Evolutionary conservation across 1,284 basidiomycete genomes (phyloP), one percentile per base, ranked within the genome.

Genomic region (Exobasidium rhododendri): DNA sequence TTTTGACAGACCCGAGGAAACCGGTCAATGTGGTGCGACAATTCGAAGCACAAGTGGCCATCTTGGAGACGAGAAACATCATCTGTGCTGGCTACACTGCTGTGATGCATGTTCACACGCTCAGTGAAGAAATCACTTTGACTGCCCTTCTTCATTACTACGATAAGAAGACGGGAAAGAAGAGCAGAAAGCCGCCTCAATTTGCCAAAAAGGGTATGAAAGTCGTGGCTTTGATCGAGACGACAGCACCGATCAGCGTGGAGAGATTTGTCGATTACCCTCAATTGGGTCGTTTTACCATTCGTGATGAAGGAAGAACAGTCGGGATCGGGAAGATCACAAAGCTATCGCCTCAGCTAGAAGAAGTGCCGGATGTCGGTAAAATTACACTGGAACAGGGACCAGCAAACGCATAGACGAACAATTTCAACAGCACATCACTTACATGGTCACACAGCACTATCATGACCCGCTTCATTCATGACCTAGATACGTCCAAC

Each of bases 151-250:
- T 79, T 62, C 77, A 79, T 70, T 79, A 79, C 70, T 79, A 78
- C 67, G 76, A 79, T 67, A 79, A 78, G 63, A 78, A 78, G 66
- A 79, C 76, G 64, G 77, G 77, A 55, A 77, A 75, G 62, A 79
- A 79, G 75, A 71, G 69, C 61, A 70, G 72, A 55, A 70, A 69
- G 47, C 76, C 76, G 3, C 77, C 77, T 29, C 74, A 75, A 54
- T 78, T 78, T 61, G 66, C 66, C 26, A 65, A 66, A 45, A 68
- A 68, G 58, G 76, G 77, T 14, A 78, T 78, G 75, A 79, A 79
- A 68, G 69, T 79, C 58, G 78, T 78, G 32, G 77, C 77, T 20
- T 69, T 78, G 24, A 69, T 79, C 59, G 73, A 79, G 66, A 65
- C 75, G 10, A 66, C 73, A 1, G 73, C 65, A 22, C 76, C 77